These are phyloP conservation scores for Diaporthe aspalathi DNA, from an alignment of 2,329 filamentous ascomycete genomes.

Conservation along the genomic window DNA sequence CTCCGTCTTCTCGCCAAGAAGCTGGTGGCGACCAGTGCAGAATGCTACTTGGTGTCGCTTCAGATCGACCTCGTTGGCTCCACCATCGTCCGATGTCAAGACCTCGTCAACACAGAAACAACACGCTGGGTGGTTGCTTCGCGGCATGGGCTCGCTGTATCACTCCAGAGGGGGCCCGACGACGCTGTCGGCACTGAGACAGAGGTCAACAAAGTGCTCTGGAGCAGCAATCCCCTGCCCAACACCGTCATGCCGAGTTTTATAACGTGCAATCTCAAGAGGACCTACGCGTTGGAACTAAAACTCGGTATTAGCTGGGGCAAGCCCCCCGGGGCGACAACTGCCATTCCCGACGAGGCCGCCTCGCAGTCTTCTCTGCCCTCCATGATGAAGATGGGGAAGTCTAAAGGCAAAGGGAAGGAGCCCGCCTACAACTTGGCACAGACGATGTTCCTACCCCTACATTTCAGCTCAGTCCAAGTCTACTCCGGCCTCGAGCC, in stretches of 20 bases:
- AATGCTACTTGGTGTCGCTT: constrained; percentile 80
- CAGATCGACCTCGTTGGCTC: constrained; percentile 85
- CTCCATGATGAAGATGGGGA: constrained; percentile 22
- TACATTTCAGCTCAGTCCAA: constrained; percentile 78
- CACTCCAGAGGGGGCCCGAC: constrained; percentile 69
- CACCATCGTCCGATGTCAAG: constrained; percentile 83
- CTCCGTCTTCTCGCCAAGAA: constrained; percentile 84
- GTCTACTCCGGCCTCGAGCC: constrained; percentile 91
- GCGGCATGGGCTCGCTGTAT: constrained; percentile 76
- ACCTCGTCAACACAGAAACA: constrained; percentile 75
- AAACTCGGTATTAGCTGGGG: constrained; percentile 83
- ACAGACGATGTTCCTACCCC: constrained; percentile 82
- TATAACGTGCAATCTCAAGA: constrained; percentile 85
- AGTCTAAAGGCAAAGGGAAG: constrained; percentile 51
- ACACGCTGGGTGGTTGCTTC: constrained; percentile 82
- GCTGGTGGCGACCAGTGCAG: constrained; percentile 74
- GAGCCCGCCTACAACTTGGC: constrained; percentile 53
- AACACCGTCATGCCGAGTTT: constrained; percentile 91
- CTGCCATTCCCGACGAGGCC: constrained; percentile 33
- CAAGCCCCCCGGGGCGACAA: constrained; percentile 54
- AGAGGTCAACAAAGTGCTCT: constrained; percentile 76
- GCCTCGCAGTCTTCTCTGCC: constrained; percentile 38
- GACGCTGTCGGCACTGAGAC: constrained; percentile 74
- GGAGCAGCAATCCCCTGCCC: constrained; percentile 79
- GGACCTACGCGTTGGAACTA: constrained; percentile 86